Base-by-base conservation (phyloP, 2,329 filamentous ascomycete genomes). In the Penicillium sp. region DNA sequence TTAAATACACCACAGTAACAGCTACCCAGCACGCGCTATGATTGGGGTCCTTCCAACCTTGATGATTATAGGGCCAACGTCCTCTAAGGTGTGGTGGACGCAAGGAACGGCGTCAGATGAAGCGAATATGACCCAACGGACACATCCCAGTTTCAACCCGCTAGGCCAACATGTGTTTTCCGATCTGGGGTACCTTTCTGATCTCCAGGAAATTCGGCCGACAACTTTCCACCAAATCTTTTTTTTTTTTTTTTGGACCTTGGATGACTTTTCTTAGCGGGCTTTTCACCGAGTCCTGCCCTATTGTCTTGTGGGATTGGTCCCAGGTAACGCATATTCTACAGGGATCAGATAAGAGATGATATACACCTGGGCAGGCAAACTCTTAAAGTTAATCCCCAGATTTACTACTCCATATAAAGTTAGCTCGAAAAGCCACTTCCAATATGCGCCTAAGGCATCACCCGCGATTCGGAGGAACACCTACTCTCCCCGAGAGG, bases 401-500 rank as follows among this genome's bases (percentile, higher is more conserved):
- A 33, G 36, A 51, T 45, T 38, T 23, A 49, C 25, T 55, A 38
- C 31, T 35, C 53, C 48, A 8, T 31, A 45, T 36, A 44, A 19
- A 33, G 39, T 48, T 43, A 51, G 49, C n/a, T 51, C 21, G 31
- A 13, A 53, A 57, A 53, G 49, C 21, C 38, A 39, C 19, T 19
- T 38, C 13, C 29, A 15, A 45, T 10, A 8, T 36, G 7, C 9
- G 51, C 57, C 57, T 59, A 21, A 59, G 57, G 57, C 52, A 45
- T 4, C 31, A 42, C 1, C 15, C 4, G 12, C 21, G 9, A 45
- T 42, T 36, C 57, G 57, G 57, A 59, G 57, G 36, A 50, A 21
- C 29, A 21, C 57, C 36, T 17, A 23, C 19, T 23, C 57, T 59
- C 57, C 57, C 57, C 57, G 53, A 51, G 27, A 49, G 31, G 35